Evolutionary conservation across 768 basidiomycete genomes (phyloP), one percentile per base, ranked within the genome.

Genomic region (Sarcodon aspratus): DNA sequence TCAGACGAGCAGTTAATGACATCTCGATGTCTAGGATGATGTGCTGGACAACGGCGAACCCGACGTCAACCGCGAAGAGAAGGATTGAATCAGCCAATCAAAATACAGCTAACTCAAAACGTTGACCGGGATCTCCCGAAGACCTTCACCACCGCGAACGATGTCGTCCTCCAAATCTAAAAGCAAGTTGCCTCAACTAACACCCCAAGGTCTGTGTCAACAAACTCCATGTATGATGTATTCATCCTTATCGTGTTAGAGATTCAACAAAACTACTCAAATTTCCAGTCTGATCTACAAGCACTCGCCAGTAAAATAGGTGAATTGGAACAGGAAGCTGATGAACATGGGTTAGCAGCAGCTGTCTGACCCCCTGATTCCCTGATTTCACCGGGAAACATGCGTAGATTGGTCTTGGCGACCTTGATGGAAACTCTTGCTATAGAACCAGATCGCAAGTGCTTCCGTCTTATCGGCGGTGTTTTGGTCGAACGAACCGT

Each of bases 401-500:
- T 27, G 40, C 5, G 34, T 46, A 97, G 94, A 37, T 72, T 99
- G 12, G 96, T 99, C 8, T 74, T 98, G 36, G 74, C 76, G 3
- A 97, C 96, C 1, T 67, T 99, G 34, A 77, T 84, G 54, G 92
- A 97, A 54, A 81, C 82, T 9, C 68, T 91, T 36, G 72, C 70
- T n/a, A 77, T 80, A 50, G 87, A 94, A 50, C 93, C 95, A 13
- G 76, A 82, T 65, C 82, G 96, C 50, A 93, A 91, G 69, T 98
- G 96, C 66, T 99, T 97, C 69, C 82, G 95, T 47, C 73, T 98
- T 55, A 86, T 99, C 54, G 96, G 96, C 6, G 95, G 95, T 31
- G 84, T 96, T 6, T 75, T 99, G 12, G 95, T 98, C 31, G 93
- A 98, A 63, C 76, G 94, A 44, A 97, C 94, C 2, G 96, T 98